Percentiles rank a stretch among this genome's conserved stretches.
These are phyloP conservation scores for Ceriops zippeliana DNA, from an alignment of 345 rosid genomes.

Conservation along the genomic window DNA sequence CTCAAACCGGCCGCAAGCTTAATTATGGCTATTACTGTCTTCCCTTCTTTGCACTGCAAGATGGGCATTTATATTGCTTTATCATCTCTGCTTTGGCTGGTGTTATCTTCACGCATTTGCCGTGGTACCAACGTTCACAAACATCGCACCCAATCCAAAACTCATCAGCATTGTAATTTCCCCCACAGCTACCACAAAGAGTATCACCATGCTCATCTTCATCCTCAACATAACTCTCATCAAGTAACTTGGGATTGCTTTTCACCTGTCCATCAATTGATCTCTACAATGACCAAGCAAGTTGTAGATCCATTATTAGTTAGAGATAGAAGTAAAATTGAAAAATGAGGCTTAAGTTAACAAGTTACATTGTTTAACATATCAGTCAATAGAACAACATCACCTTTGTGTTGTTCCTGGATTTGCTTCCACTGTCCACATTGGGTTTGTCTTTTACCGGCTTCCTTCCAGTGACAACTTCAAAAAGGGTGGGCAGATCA, in stretches of 20 bases:
- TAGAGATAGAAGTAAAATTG: background rate
- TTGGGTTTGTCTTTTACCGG: slow-evolving; percentile 80
- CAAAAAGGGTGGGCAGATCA: slow-evolving; percentile 90
- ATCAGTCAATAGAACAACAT: slow-evolving; percentile 1
- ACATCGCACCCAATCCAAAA: slow-evolving; percentile 89
- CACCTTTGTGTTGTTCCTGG: slow-evolving; percentile 72
- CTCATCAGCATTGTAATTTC: slow-evolving; percentile 68
- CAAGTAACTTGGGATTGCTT: slow-evolving; percentile 48
- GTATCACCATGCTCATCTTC: slow-evolving; percentile 87
- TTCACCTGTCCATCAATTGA: slow-evolving; percentile 59
- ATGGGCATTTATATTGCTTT: slow-evolving; percentile 84
- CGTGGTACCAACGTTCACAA: slow-evolving; percentile 90
- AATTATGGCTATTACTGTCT: slow-evolving; percentile 15
- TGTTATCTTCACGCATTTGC: slow-evolving; percentile 81
- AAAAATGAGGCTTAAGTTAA: background rate
- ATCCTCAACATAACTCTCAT: slow-evolving; percentile 62
- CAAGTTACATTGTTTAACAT: background rate
- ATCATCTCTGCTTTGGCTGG: slow-evolving; percentile 82
- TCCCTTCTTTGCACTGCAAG: slow-evolving; percentile 68
- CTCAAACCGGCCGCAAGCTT: background rate
- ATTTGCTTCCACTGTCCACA: slow-evolving; percentile 83
- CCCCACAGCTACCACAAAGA: slow-evolving; percentile 80
- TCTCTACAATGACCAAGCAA: slow-evolving; percentile 41
- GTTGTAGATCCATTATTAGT: background rate
- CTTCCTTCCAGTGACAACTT: slow-evolving; percentile 90